Conservation (phyloP, 306 rosid species). For the Pyrus betulifolia region DNA sequence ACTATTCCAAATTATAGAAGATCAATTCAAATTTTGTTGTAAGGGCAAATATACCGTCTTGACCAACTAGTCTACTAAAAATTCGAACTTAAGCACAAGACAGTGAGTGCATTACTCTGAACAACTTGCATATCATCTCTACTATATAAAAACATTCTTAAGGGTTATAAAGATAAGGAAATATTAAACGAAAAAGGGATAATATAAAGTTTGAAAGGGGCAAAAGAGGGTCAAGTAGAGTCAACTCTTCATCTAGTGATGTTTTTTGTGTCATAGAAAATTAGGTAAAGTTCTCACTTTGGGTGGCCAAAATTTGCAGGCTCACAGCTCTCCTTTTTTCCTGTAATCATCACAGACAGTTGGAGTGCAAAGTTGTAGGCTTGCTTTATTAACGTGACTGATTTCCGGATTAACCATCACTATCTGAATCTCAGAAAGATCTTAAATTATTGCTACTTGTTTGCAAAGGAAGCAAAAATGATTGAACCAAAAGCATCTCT, state of each 20-base stretch:
- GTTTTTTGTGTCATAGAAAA: background rate
- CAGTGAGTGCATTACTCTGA: too few species aligned
- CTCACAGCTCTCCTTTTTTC: background rate
- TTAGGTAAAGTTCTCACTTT: background rate
- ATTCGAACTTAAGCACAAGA: too few species aligned
- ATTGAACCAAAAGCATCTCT: background rate
- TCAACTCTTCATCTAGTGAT: background rate
- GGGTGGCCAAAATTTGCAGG: background rate
- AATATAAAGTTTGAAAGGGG: background rate
- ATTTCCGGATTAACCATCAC: background rate
- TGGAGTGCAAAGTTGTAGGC: background rate
- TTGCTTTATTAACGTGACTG: constrained; percentile 15
- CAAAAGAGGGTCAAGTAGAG: background rate
- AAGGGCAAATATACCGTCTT: too few species aligned
- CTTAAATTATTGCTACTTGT: background rate
- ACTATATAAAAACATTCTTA: background rate
- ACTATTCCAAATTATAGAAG: too few species aligned
- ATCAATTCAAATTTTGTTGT: too few species aligned
- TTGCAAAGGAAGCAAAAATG: background rate
- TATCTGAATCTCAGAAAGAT: background rate
- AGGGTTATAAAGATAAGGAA: background rate
- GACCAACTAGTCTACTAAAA: too few species aligned
- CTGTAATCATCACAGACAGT: constrained; percentile 2
- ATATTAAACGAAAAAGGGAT: background rate
- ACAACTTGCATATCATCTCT: background rate